These are phyloP conservation scores for Cochlearia excelsa DNA, from an alignment of 345 rosid genomes.

Conservation along the genomic window DNA sequence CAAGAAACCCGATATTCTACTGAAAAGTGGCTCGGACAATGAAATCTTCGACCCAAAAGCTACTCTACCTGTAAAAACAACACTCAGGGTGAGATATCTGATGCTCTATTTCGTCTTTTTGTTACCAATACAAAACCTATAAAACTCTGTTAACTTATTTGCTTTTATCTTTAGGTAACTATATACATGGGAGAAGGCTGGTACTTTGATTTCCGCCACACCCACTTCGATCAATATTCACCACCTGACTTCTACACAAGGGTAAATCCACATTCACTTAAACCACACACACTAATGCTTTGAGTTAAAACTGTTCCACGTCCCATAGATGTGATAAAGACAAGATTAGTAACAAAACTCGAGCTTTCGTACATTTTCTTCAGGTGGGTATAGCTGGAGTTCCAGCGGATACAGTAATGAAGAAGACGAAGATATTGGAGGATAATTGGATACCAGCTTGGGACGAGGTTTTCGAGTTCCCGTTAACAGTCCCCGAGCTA, in stretches of 20 bases:
- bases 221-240: slow-evolving; percentile 69
- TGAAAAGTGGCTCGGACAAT: slow-evolving; percentile 19
- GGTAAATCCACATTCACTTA: slow-evolving; percentile 38
- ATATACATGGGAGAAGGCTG: slow-evolving; percentile 83
- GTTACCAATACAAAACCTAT: not conserved
- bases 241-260: slow-evolving; percentile 79
- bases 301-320: not conserved
- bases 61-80: not conserved
- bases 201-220: slow-evolving; percentile 62
- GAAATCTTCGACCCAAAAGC: slow-evolving; percentile 48
- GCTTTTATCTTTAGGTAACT: slow-evolving; percentile 33
- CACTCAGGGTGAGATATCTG: not conserved
- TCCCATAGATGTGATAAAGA: slow-evolving; percentile 8
- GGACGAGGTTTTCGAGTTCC: slow-evolving; percentile 84
- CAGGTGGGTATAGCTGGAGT: slow-evolving; percentile 94
- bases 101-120: not conserved
- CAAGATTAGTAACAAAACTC: not conserved
- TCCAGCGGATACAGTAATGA: slow-evolving; percentile 64
- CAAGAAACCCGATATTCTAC: slow-evolving; percentile 68
- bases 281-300: not conserved
- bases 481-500: slow-evolving; percentile 72
- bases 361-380: not conserved
- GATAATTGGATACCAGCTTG: slow-evolving; percentile 80
- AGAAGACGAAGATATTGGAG: slow-evolving; percentile 74
- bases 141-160: not conserved